These are phyloP conservation scores for Phytophthora uliginosa DNA, from an alignment of 352 stramenopile species.

Conservation along the genomic window DNA sequence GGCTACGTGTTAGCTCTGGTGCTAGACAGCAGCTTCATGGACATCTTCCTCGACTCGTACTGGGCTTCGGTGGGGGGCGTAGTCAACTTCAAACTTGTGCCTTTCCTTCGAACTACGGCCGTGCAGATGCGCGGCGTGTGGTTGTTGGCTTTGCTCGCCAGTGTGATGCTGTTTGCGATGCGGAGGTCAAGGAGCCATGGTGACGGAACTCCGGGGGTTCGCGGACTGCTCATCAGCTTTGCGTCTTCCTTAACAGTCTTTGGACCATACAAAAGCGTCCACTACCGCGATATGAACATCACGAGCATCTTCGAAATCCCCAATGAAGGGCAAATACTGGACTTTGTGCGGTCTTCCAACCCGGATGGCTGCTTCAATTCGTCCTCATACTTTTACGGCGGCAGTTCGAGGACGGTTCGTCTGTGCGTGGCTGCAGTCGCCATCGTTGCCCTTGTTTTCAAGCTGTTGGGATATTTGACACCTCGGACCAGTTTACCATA, in stretches of 20 bases:
- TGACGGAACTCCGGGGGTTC: slow-evolving; percentile 40
- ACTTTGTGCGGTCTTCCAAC: slow-evolving; percentile 19
- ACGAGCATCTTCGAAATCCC: slow-evolving; percentile 21
- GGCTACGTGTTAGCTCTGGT: slow-evolving; percentile 47
- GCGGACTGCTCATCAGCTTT: slow-evolving; percentile 47
- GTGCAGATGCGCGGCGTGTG: slow-evolving; percentile 63
- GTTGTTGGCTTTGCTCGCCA: slow-evolving; percentile 48
- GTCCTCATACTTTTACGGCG: slow-evolving; percentile 26
- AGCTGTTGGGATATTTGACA: slow-evolving; percentile 15
- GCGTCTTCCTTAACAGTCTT: slow-evolving; percentile 47
- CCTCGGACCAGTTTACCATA: slow-evolving; percentile 11
- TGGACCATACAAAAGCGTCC: slow-evolving; percentile 38
- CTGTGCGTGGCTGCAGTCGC: slow-evolving; percentile 24
- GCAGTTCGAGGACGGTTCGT: slow-evolving; percentile 18
- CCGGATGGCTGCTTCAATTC: slow-evolving; percentile 26
- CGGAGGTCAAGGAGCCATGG: slow-evolving; percentile 7
- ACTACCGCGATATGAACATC: slow-evolving; percentile 29
- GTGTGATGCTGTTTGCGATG: slow-evolving; percentile 28
- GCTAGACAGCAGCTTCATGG: slow-evolving; percentile 53
- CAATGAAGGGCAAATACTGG: slow-evolving; percentile 21
- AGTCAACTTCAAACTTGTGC: slow-evolving; percentile 33
- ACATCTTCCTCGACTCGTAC: slow-evolving; percentile 48
- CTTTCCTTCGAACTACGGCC: slow-evolving; percentile 40
- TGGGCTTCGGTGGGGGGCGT: slow-evolving; percentile 40
- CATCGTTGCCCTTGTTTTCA: slow-evolving; percentile 1